Conservation (phyloP, 306 rosid species). For the Hylodesmum podocarpum region DNA sequence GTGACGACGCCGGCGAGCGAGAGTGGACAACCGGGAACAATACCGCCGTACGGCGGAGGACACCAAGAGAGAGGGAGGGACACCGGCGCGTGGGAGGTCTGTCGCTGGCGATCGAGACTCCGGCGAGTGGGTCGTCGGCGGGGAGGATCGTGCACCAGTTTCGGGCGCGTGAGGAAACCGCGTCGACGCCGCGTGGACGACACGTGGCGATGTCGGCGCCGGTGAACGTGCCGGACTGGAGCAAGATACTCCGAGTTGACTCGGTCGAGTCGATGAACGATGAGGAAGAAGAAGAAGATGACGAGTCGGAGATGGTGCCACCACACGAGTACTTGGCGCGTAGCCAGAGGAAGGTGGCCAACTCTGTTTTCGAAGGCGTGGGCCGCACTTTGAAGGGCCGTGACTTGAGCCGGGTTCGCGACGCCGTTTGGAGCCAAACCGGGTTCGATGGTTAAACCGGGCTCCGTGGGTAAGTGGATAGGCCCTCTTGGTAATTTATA, state of each 20-base stretch:
- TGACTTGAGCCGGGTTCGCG: constrained; percentile 91
- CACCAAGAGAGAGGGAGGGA: constrained; percentile 35
- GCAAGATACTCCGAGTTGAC: constrained; percentile 89
- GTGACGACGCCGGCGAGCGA: constrained; percentile 30
- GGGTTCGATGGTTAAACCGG: constrained; percentile 73
- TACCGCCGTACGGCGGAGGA: constrained; percentile 38
- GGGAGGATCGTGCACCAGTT: constrained; percentile 82
- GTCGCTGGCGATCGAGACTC: constrained; percentile 67
- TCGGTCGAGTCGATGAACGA: constrained; percentile 73
- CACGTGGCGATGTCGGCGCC: constrained; percentile 81
- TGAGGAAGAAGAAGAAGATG: constrained; percentile 40
- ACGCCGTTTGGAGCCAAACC: constrained; percentile 97
- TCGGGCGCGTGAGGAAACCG: constrained; percentile 49
- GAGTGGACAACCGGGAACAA: no score
- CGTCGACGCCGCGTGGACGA: constrained; percentile 38
- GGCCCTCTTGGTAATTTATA: constrained; percentile 3
- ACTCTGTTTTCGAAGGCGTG: constrained; percentile 89
- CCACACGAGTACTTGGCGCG: constrained; percentile 97
- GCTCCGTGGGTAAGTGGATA: background rate
- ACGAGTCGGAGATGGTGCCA: constrained; percentile 73
- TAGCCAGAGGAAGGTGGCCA: constrained; percentile 63
- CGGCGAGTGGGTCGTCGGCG: constrained; percentile 36
- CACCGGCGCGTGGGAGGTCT: constrained; percentile 55
- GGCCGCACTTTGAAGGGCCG: constrained; percentile 96
- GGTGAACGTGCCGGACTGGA: constrained; percentile 97